Percentiles rank a stretch among this genome's conserved stretches.
Conservation (phyloP, 225 moss, liverwort and hornwort genomes). For the Antitrichia curtipendula region DNA sequence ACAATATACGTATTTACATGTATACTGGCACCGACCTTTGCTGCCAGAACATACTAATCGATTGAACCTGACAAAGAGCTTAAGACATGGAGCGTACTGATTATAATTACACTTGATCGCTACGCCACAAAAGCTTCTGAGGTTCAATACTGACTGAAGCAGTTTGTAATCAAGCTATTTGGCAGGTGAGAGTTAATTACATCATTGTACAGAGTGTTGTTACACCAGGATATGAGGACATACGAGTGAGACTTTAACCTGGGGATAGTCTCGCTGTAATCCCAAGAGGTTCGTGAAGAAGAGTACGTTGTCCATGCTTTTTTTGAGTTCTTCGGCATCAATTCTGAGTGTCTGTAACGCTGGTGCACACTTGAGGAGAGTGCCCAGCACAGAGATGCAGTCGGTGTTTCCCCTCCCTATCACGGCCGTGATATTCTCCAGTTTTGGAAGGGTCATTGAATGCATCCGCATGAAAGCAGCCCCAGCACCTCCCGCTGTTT, state of each 20-base stretch:
- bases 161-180: constrained; percentile 2
- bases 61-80: constrained; percentile 23
- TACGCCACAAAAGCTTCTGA: constrained; percentile 22
- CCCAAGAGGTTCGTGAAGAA: constrained; percentile 43
- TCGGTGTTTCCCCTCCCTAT: constrained; percentile 36
- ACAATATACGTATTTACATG: background rate
- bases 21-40: background rate
- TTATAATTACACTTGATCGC: constrained; percentile 29
- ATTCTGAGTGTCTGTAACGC: constrained; percentile 32
- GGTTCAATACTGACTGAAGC: constrained; percentile 7
- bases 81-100: constrained; percentile 5
- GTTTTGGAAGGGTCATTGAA: constrained; percentile 25
- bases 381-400: constrained; percentile 45
- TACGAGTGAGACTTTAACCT: constrained; percentile 28
- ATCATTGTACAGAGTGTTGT: constrained; percentile 3
- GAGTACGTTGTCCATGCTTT: constrained; percentile 42
- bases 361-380: constrained; percentile 48
- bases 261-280: constrained; percentile 41
- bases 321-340: constrained; percentile 38
- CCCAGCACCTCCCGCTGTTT: constrained; percentile 45
- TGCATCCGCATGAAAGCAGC: constrained; percentile 47
- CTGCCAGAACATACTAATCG: background rate
- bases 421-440: constrained; percentile 28
- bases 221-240: constrained; percentile 42
- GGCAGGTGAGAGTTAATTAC: constrained; percentile 7